Evolutionary conservation across 768 basidiomycete species (phyloP).

Genomic region (Asterophora lycoperdoides): DNA sequence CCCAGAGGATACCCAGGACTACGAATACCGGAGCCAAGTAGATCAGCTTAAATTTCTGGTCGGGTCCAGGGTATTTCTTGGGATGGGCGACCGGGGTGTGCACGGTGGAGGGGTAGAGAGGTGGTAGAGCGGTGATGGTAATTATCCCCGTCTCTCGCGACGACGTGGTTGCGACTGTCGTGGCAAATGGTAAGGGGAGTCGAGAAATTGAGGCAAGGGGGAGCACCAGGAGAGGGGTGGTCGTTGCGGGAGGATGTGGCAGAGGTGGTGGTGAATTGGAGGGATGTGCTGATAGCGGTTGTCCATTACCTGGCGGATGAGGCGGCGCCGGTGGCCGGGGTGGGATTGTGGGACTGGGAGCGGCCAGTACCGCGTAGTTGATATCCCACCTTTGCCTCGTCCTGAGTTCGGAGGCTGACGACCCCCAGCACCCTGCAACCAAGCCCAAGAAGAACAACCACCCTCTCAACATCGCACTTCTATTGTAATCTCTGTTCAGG

Average conservation of each 20-base stretch:
- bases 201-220: background rate
- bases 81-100: conserved; percentile 2
- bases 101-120: conserved; percentile 4
- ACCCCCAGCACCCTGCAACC: conserved; percentile 1
- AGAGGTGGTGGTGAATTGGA: background rate
- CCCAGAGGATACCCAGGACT: conserved; percentile 27
- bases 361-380: conserved; percentile 4
- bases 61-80: conserved; percentile 1
- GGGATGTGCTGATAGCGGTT: background rate
- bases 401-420: conserved; percentile 8
- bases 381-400: conserved; percentile 10
- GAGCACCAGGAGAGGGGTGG: background rate
- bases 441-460: conserved; percentile 7
- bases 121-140: conserved; percentile 10
- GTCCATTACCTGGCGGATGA: background rate
- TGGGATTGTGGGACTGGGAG: too few relatives aligned
- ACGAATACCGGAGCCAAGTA: conserved; percentile 31
- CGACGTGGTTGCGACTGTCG: conserved; percentile 9
- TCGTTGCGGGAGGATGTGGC: background rate
- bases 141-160: conserved; percentile 12
- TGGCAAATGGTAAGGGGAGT: background rate
- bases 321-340: too few relatives aligned
- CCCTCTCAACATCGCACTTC: conserved; percentile 6
- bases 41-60: conserved; percentile 8
- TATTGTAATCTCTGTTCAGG: conserved; percentile 35